Base-by-base conservation (phyloP, 306 rosid genomes). In the Echinosophora koreensis region DNA sequence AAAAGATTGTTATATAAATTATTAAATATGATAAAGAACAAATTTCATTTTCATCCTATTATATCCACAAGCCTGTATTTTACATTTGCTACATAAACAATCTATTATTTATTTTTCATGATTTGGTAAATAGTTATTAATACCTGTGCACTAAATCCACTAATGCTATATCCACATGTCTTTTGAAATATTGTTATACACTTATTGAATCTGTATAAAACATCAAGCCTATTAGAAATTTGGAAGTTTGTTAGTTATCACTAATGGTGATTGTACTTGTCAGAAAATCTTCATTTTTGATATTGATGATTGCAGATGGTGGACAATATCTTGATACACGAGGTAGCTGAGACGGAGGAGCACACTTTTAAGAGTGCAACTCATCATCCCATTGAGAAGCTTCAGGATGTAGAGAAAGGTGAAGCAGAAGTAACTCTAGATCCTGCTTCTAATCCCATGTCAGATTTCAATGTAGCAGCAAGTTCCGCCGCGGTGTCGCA, bases 271-370 rank as follows among this genome's bases (percentile, higher is more conserved):
- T 50, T 50, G 70, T 46, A 62, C 62, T 34, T 38, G 22, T 37
- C 11, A 52, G 17, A 77, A 35, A 52, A 66, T 58, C 37, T 52
- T 41, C 38, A 70, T 79, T 69, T 66, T 42, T 68, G 69, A 73
- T 30, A 34, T 71, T 61, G 15, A 77, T 74, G 66, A 61, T 41
- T 79, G 75, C 87, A 92, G 97, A 90, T 90, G 85, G 85, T 94
- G 22, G 97, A 90, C 76, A 80, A 60, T 71, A 84, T 85, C 66
- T 71, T 90, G 85, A 82, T 78, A 66, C 90, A 81, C 59, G 92
- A 88, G 84, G 86, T 79, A 47, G 88, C 85, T 42, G 93, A 91
- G 74, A 87, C 80, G 34, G 80, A 75, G 50, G 85, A 71, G 60
- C 82, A 46, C 59, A 49, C 35, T 62, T 69, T 80, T 1, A 83